These are phyloP conservation scores for Paecilomyces variotii DNA, from an alignment of 2,329 filamentous ascomycete species.

Conservation along the genomic window DNA sequence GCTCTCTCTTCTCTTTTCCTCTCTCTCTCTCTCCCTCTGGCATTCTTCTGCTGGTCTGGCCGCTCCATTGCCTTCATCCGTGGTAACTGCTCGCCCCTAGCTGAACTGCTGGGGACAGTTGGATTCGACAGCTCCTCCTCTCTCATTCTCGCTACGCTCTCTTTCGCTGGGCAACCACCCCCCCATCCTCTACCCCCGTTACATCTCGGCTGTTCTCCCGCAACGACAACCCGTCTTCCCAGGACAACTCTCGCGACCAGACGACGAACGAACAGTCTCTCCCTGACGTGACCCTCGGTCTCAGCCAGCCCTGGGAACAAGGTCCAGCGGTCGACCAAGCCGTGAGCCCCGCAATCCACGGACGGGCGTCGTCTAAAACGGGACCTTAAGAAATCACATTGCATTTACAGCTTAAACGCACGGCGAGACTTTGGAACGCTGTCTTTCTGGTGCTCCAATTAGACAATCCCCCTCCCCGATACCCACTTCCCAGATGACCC, in stretches of 20 bases:
- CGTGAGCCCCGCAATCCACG: neutral
- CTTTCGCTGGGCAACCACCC: neutral
- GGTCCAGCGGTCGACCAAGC: neutral
- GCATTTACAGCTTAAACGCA: neutral
- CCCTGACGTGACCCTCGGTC: neutral
- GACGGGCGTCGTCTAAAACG: neutral
- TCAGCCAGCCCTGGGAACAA: neutral
- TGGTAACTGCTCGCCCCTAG: neutral
- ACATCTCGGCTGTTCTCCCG: neutral
- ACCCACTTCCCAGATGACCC: constrained; percentile 14
- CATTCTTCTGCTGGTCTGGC: neutral
- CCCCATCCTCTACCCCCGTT: neutral
- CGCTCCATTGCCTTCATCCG: neutral
- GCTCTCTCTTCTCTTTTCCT: neutral
- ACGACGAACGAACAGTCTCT: neutral
- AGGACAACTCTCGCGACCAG: neutral
- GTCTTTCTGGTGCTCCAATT: constrained; percentile 14
- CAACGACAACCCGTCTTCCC: neutral
- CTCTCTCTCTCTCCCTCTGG: neutral
- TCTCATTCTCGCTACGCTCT: neutral
- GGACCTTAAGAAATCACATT: neutral
- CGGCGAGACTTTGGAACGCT: neutral
- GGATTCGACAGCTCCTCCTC: neutral
- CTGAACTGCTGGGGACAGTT: neutral
- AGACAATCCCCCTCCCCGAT: constrained; percentile 12